A percentile compares a stretch with the other conserved stretches of the same genome.
phyloP scores from a whole-genome alignment of 176 grass and related monocot species.

The Elymus sibiricus region DNA sequence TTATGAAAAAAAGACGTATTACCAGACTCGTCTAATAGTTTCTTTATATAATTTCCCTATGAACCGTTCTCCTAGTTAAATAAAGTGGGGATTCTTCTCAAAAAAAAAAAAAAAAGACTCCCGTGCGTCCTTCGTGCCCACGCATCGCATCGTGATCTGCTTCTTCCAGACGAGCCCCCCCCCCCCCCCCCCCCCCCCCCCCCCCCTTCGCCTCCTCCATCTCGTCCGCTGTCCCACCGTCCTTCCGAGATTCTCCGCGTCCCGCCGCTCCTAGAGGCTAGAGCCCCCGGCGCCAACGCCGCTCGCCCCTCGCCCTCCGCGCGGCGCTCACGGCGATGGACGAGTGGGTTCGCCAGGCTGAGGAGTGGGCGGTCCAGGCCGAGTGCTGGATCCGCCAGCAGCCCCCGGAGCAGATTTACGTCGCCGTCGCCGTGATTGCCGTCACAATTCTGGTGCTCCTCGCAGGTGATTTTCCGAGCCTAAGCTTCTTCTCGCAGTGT shows the following conservation, averaged over 20 bases:
- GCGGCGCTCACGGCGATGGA: constrained; percentile 35
- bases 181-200: background rate
- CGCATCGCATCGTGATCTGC: background rate
- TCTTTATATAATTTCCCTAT: too few species aligned
- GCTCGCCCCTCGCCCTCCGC: background rate
- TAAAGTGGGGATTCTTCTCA: too few species aligned
- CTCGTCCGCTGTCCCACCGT: background rate
- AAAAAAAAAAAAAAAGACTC: too few species aligned
- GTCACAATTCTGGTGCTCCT: constrained; percentile 52
- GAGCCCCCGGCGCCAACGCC: background rate
- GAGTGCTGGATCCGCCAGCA: constrained; percentile 75
- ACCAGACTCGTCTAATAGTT: too few species aligned
- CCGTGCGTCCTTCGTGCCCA: background rate
- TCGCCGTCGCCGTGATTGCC: constrained; percentile 52
- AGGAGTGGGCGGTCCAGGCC: constrained; percentile 41
- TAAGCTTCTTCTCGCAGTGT: background rate
- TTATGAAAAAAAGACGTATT: too few species aligned
- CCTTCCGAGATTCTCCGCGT: background rate
- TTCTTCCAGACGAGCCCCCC: background rate
- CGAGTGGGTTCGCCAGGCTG: constrained; percentile 39
- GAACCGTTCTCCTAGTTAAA: too few species aligned
- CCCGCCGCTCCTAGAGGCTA: background rate
- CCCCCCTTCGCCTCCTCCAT: background rate
- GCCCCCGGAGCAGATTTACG: constrained; percentile 78
- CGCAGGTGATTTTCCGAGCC: constrained; percentile 26